Base-by-base conservation (phyloP, 441 rosid species). In the Lagerstroemia fauriei region DNA sequence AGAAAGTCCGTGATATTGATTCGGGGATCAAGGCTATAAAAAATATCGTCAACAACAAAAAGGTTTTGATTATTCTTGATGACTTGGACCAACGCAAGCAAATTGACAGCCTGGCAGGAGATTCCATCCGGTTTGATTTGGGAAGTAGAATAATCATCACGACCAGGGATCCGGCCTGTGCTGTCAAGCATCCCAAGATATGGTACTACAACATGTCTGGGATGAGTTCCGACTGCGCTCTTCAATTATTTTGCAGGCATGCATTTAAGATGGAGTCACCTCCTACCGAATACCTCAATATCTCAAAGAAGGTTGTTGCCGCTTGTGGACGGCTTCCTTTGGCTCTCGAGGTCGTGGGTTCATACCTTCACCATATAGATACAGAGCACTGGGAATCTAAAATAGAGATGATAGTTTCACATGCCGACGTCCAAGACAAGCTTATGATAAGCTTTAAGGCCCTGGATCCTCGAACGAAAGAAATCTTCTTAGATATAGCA, bases 291-390 rank as follows among this genome's bases (percentile, higher is more conserved):
- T 80, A 56, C 51, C 24, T 34, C 31, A 32, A 32, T 24, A 65
- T 71, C 63, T 80, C 82, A 1, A 57, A 57, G 51, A 57, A 80
- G 25, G 73, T 56, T 3, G 53, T 80, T 8, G 17, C 44, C 13
- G 48, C 51, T 7, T 9, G n/a, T 0, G 65, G 76, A 70, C 22
- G 82, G 61, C 69, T 80, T 38, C 82, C 82, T 0, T 32, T 80
- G 38, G 31, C 82, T 38, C 65, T 80, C 13, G 57, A 80, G 75
- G 82, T 80, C n/a, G 71, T 80, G 25, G 82, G 77, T 70, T 56
- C 82, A 0, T 71, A 14, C 4, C 69, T 80, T 4, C 38, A 47
- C 3, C 11, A n/a, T 0, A 51, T 50, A 47, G 29, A 0, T 25
- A 31, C 1, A 34, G 41, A 38, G 3, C 18, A 31, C 13, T 80